Evolutionary conservation across 495 filamentous ascomycete species (phyloP).

Genomic region (Penicillium angulare): DNA sequence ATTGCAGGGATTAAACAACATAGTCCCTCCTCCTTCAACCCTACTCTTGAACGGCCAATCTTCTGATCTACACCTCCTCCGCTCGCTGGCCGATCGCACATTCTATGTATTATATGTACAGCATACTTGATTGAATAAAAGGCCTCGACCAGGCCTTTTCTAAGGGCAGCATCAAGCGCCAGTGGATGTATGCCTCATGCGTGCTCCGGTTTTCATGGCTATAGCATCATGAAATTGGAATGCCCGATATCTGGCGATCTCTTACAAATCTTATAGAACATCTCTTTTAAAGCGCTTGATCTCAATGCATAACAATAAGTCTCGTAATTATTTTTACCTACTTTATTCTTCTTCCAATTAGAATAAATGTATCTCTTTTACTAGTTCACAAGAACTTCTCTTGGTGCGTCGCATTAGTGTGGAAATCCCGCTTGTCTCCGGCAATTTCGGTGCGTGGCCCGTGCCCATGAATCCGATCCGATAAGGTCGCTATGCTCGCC

Average conservation of each 20-base stretch:
- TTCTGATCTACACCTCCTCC: conserved; percentile 8
- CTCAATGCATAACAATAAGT: not conserved
- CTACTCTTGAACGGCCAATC: not conserved
- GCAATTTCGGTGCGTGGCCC: conserved; percentile 8
- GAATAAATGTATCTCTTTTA: too few species aligned
- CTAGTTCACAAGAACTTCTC: not conserved
- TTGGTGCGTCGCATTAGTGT: conserved; percentile 11
- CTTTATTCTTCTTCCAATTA: not conserved
- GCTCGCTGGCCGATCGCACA: conserved; percentile 26
- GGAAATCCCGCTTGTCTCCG: not conserved
- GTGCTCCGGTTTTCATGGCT: not conserved
- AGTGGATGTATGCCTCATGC: not conserved
- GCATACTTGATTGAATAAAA: conserved; percentile 14
- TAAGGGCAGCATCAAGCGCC: not conserved
- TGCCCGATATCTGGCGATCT: not conserved
- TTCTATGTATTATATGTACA: conserved; percentile 30
- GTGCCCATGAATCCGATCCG: conserved; percentile 17
- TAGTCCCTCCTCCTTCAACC: not conserved
- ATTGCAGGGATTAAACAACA: not conserved
- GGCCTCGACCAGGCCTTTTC: not conserved
- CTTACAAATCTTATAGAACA: not conserved
- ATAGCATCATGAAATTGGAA: not conserved
- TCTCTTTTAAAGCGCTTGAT: not conserved
- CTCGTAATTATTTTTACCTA: not conserved
- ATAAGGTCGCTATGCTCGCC: conserved; percentile 22